Percentiles rank a stretch among this genome's conserved stretches.
phyloP scores from a whole-genome alignment of 2,329 filamentous ascomycete genomes.

The Nakataea oryzae region DNA sequence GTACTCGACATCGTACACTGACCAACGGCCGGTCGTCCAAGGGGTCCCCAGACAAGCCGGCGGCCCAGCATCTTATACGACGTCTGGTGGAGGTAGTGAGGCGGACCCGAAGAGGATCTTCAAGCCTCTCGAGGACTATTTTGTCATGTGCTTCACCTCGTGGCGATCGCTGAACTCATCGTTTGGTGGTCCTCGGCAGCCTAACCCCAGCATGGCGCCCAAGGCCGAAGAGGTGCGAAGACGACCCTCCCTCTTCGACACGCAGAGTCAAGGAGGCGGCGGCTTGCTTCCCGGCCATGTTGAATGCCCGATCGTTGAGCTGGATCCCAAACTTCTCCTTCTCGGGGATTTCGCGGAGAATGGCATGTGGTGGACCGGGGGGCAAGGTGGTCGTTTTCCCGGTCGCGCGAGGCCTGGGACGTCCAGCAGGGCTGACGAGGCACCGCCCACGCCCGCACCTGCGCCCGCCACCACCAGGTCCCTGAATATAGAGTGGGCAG shows the following conservation, averaged over 20 bases:
- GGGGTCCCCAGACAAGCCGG: background rate
- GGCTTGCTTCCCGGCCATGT: conserved; percentile 28
- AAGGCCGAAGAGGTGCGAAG: background rate
- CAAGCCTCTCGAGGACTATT: conserved; percentile 66
- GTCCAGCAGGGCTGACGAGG: conserved; percentile 23
- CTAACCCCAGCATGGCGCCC: background rate
- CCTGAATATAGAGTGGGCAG: conserved; percentile 65
- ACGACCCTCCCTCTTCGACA: background rate
- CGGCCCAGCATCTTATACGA: background rate
- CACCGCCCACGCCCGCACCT: conserved; percentile 31
- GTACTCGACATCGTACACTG: conserved; percentile 34
- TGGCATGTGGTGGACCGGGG: conserved; percentile 71
- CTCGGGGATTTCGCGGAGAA: conserved; percentile 72
- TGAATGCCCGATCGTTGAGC: conserved; percentile 36
- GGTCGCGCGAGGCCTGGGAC: background rate
- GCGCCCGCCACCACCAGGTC: background rate
- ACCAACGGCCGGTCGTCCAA: conserved; percentile 17
- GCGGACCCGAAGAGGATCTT: conserved; percentile 53
- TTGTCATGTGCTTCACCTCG: conserved; percentile 57
- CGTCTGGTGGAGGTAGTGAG: conserved; percentile 5
- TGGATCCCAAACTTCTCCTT: conserved; percentile 66
- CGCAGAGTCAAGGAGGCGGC: background rate
- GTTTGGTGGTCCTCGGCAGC: conserved; percentile 31
- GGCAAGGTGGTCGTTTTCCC: conserved; percentile 10
- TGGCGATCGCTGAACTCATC: conserved; percentile 67